Conservation (phyloP, 1,284 basidiomycete genomes). For the Malassezia obtusa region DNA sequence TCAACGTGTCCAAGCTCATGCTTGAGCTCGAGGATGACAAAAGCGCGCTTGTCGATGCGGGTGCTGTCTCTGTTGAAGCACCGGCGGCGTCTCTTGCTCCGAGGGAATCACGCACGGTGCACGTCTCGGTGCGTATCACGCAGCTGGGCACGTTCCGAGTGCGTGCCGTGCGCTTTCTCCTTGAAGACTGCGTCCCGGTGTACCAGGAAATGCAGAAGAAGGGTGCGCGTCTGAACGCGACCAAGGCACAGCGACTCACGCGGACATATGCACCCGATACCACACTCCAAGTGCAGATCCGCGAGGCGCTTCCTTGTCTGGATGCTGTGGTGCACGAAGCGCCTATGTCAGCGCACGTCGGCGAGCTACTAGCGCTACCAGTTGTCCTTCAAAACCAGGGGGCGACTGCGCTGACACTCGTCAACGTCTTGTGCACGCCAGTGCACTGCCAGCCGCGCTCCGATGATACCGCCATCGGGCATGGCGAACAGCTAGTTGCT, state of each 20-base stretch:
- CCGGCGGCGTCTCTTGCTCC: neutral
- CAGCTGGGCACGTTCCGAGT: constrained; percentile 25
- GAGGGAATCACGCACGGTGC: neutral
- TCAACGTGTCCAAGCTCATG: neutral
- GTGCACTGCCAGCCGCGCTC: too few relatives aligned
- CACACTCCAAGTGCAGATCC: constrained; percentile 47
- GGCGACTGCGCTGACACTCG: too few relatives aligned
- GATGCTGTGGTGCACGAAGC: constrained; percentile 22
- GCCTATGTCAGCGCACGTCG: constrained; percentile 1
- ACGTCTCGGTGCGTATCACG: neutral
- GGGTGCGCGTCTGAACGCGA: constrained; percentile 49
- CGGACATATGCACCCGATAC: constrained; percentile 50
- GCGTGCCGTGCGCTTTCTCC: constrained; percentile 45
- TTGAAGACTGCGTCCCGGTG: constrained; percentile 50
- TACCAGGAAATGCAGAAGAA: constrained; percentile 47
- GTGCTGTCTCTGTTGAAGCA: neutral
- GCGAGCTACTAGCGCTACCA: constrained; percentile 6
- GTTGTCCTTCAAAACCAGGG: neutral
- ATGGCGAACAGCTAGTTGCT: too few relatives aligned
- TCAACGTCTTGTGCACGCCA: too few relatives aligned
- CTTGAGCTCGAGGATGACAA: neutral
- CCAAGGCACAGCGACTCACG: constrained; percentile 48
- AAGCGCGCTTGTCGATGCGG: neutral
- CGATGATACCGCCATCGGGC: too few relatives aligned
- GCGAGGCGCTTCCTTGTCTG: constrained; percentile 44